A percentile compares a stretch with the other conserved stretches of the same genome.
These are phyloP conservation scores for Podospora didyma DNA, from an alignment of 495 filamentous ascomycete species.

Conservation along the genomic window DNA sequence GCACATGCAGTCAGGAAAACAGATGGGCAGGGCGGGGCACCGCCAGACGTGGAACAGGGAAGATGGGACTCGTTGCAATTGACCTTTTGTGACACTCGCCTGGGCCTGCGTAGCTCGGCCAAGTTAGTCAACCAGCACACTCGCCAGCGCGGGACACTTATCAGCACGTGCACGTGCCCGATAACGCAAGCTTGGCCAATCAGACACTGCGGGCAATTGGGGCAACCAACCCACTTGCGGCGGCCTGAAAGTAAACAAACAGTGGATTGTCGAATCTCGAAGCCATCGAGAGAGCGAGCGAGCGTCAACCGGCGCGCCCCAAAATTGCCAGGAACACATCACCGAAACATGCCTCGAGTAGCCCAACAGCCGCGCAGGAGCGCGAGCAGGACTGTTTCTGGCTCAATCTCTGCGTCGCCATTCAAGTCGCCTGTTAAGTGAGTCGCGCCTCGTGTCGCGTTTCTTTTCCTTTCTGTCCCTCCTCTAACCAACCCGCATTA, in stretches of 20 bases:
- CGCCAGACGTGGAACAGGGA: too few relatives aligned
- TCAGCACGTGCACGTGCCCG: constrained; percentile 6
- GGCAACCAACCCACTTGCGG: background rate
- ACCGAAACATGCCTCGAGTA: constrained; percentile 67
- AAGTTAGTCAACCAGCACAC: too few relatives aligned
- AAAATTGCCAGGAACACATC: constrained; percentile 1
- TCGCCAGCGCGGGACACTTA: background rate
- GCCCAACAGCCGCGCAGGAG: constrained; percentile 54
- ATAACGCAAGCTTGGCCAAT: constrained; percentile 5
- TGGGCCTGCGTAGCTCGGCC: too few relatives aligned
- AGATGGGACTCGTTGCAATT: too few relatives aligned
- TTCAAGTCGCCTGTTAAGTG: constrained; percentile 70
- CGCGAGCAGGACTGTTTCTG: constrained; percentile 49
- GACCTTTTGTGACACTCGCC: too few relatives aligned
- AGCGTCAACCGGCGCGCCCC: background rate
- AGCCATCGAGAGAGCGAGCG: background rate
- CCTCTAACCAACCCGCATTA: background rate
- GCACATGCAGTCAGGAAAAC: too few relatives aligned
- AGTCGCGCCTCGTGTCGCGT: constrained; percentile 22
- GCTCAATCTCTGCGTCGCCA: constrained; percentile 41
- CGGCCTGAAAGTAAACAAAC: constrained; percentile 16
- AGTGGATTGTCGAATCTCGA: background rate
- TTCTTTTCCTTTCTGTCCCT: background rate
- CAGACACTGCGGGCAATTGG: background rate
- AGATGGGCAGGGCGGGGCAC: too few relatives aligned